Evolutionary conservation across 768 basidiomycete genomes (phyloP).

Genomic region (Rhizopogon vulgaris): DNA sequence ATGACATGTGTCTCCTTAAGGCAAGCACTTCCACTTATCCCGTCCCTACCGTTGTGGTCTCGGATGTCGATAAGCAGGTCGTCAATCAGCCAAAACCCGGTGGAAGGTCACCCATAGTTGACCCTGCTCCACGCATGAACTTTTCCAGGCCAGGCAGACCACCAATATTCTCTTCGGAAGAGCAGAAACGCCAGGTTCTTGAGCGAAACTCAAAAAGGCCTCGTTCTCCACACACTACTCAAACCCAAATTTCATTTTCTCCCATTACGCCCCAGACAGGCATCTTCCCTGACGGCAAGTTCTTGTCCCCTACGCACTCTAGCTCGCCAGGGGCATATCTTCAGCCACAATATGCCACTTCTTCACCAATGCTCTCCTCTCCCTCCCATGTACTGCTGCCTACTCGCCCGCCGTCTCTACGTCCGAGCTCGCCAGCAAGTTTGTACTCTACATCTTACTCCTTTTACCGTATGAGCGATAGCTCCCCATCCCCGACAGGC

Average conservation of each 20-base stretch:
- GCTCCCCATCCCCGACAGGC: slow-evolving; percentile 38
- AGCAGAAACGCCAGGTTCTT: slow-evolving; percentile 39
- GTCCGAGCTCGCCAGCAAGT: slow-evolving; percentile 33
- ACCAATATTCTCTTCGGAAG: slow-evolving; percentile 31
- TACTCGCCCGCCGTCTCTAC: slow-evolving; percentile 30
- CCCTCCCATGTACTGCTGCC: slow-evolving; percentile 13
- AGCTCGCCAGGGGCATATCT: slow-evolving; percentile 2
- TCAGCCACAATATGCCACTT: slow-evolving; percentile 11
- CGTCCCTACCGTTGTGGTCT: slow-evolving; percentile 52
- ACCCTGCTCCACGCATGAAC: slow-evolving; percentile 41
- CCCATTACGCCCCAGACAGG: slow-evolving; percentile 20
- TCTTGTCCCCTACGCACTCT: background rate
- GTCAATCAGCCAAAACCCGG: slow-evolving; percentile 12
- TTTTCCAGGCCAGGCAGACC: slow-evolving; percentile 61
- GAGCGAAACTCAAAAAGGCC: slow-evolving; percentile 50
- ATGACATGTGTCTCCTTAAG: background rate
- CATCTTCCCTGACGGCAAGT: slow-evolving; percentile 3
- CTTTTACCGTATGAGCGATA: slow-evolving; percentile 52
- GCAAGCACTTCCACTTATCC: slow-evolving; percentile 11
- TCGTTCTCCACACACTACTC: slow-evolving; percentile 23
- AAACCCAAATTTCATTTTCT: slow-evolving; percentile 2
- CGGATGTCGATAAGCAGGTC: slow-evolving; percentile 19
- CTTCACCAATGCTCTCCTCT: slow-evolving; percentile 11
- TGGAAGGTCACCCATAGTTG: slow-evolving; percentile 36
- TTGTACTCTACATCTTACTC: slow-evolving; percentile 59